Evolutionary conservation across 2,329 filamentous ascomycete genomes (phyloP), one percentile per base, ranked within the genome.

Genomic region (Aspergillus chevalieri): DNA sequence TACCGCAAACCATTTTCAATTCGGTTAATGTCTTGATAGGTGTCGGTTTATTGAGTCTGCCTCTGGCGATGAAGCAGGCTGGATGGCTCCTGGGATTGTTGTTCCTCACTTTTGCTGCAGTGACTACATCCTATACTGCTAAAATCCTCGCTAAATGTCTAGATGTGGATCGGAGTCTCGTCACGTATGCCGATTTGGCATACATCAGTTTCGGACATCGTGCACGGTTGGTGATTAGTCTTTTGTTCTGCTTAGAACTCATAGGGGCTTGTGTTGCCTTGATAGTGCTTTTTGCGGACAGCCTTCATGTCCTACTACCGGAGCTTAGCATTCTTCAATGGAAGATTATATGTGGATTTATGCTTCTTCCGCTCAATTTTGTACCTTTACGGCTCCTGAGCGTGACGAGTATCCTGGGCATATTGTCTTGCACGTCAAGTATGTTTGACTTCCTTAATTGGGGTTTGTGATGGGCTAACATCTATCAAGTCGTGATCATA

Each of bases 1-100:
- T 97, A 14, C 90, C 90, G 0, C 92, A 97, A 73, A 97, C 92
- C 6, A 81, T 96, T 54, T 95, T 97, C 77, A 98, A 98, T 71
- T 94, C 89, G 3, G 92, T 92, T 65, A 95, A 95, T 57, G 89
- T 94, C 46, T 74, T 96, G 51, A 92, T 96, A 53, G 91, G 91
- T 14, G 85, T 98, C 26, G 92, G 92, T 1, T 74, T 98, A 26
- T 78, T 98, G 46, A 94, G 89, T 68, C 75, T 98, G 47, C 93
- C 92, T 5, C 79, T 97, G 63, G 92, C 88, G 5, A 76, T 97
- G 61, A 89, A 85, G 61, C 90, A 95, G 67, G 84, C 88, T 10
- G 92, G 90, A 45, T 95, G 91, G 91, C 70, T 95, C 38, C 81
- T 89, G 53, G 93, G 93, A 47, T 78, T 95, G 62, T 54, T 78